Evolutionary conservation across 352 stramenopile species (phyloP).

Genomic region (Discostella stelligera): DNA sequence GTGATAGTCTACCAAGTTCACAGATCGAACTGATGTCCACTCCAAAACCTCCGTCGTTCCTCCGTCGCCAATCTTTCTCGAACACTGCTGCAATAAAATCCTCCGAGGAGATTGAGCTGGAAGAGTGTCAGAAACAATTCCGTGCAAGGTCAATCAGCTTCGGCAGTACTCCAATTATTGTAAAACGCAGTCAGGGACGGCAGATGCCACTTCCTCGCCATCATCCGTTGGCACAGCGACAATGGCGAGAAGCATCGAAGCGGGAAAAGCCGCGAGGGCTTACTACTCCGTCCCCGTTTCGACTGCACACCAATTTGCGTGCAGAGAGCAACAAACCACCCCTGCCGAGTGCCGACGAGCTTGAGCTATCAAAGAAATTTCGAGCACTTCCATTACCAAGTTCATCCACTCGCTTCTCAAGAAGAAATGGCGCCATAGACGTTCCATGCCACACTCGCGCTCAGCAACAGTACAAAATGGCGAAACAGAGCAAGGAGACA

Average conservation of each 20-base stretch:
- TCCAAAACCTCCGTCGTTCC: slow-evolving; percentile 19
- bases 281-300: slow-evolving; percentile 27
- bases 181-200: not conserved
- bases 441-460: slow-evolving; percentile 24
- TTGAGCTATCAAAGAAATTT: slow-evolving; percentile 35
- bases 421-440: not conserved
- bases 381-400: slow-evolving; percentile 20
- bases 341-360: slow-evolving; percentile 20
- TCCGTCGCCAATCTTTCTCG: slow-evolving; percentile 4
- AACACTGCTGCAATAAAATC: not conserved
- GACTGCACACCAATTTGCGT: slow-evolving; percentile 11
- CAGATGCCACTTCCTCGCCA: not conserved
- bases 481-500: slow-evolving; percentile 20
- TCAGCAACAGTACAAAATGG: slow-evolving; percentile 19
- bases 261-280: not conserved
- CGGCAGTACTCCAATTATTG: not conserved
- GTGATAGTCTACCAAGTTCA: not conserved
- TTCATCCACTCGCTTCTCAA: not conserved
- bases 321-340: slow-evolving; percentile 1
- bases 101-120: slow-evolving; percentile 22
- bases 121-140: slow-evolving; percentile 36
- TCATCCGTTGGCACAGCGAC: too few relatives aligned
- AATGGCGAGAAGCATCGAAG: not conserved
- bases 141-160: slow-evolving; percentile 7
- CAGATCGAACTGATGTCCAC: not conserved